Conservation (phyloP, 805 yeast genomes). For the Jamesozyma gamospora region DNA sequence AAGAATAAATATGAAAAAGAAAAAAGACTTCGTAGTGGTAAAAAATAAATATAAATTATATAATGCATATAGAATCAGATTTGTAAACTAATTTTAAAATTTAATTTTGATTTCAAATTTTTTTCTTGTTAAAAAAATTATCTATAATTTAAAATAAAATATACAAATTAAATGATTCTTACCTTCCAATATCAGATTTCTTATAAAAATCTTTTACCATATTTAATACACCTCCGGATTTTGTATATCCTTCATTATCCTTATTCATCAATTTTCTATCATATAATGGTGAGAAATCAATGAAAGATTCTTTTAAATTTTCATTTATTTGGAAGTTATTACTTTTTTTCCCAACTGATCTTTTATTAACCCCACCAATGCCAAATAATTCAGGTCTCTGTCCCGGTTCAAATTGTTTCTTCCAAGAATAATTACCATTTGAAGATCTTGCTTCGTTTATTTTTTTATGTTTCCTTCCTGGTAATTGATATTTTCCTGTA, state of each 20-base stretch:
- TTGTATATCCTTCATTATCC: neutral
- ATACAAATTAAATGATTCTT: neutral
- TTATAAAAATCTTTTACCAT: constrained; percentile 72
- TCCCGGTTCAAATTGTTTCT: constrained; percentile 27
- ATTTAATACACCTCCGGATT: constrained; percentile 52
- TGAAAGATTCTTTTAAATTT: neutral
- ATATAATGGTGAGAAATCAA: constrained; percentile 3
- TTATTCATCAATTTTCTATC: neutral
- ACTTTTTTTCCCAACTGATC: neutral
- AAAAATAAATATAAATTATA: constrained; percentile 19
- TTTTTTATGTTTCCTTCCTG: constrained; percentile 6
- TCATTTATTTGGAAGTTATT: neutral
- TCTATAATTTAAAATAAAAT: neutral
- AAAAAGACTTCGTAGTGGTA: constrained; percentile 51
- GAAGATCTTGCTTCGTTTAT: neutral
- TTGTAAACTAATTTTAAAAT: constrained; percentile 1
- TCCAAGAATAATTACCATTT: constrained; percentile 26
- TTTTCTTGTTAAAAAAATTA: neutral
- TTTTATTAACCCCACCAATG: constrained; percentile 7
- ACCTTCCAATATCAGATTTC: constrained; percentile 27
- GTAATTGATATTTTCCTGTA: constrained; percentile 26
- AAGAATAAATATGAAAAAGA: constrained; percentile 88
- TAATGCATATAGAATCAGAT: neutral
- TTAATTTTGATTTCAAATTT: neutral
- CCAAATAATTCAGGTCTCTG: constrained; percentile 21